A percentile compares a stretch with the other conserved stretches of the same genome.
These are phyloP conservation scores for Tuber aestivum DNA, from an alignment of 495 filamentous ascomycete genomes.

Conservation along the genomic window DNA sequence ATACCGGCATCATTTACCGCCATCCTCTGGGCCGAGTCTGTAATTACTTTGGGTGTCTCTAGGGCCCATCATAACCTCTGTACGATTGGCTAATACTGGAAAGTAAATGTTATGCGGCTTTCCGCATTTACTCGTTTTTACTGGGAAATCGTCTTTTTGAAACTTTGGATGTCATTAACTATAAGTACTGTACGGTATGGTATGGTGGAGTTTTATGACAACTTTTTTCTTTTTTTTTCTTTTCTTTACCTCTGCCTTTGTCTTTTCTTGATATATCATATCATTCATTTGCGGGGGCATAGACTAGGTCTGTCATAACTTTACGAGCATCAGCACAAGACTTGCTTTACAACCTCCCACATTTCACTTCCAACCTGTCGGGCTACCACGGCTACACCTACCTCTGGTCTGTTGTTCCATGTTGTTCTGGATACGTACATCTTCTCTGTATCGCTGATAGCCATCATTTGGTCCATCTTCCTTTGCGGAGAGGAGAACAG, in stretches of 20 bases:
- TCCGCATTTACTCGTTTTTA: too few species aligned
- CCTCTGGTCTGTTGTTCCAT: conserved; percentile 67
- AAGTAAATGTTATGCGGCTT: too few species aligned
- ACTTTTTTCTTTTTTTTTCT: too few species aligned
- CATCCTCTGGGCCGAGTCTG: too few species aligned
- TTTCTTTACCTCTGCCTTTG: not conserved
- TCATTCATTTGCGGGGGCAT: not conserved
- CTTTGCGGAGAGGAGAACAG: conserved; percentile 74
- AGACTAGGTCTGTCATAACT: not conserved
- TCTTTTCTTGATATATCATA: not conserved
- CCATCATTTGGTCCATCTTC: conserved; percentile 59
- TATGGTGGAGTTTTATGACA: too few species aligned
- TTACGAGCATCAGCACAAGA: conserved; percentile 21
- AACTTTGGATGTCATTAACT: too few species aligned
- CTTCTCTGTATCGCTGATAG: conserved; percentile 66
- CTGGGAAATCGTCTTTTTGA: too few species aligned
- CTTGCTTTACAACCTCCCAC: conserved; percentile 47
- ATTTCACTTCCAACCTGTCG: conserved; percentile 62
- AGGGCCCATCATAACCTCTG: too few species aligned
- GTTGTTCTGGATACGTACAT: conserved; percentile 79
- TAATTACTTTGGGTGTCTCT: too few species aligned
- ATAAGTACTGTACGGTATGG: too few species aligned
- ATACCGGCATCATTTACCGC: too few species aligned
- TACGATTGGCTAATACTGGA: too few species aligned
- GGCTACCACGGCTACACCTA: conserved; percentile 73